Evolutionary conservation across 1,284 basidiomycete species (phyloP).

Genomic region (Neotropicomus parvogracilis): DNA sequence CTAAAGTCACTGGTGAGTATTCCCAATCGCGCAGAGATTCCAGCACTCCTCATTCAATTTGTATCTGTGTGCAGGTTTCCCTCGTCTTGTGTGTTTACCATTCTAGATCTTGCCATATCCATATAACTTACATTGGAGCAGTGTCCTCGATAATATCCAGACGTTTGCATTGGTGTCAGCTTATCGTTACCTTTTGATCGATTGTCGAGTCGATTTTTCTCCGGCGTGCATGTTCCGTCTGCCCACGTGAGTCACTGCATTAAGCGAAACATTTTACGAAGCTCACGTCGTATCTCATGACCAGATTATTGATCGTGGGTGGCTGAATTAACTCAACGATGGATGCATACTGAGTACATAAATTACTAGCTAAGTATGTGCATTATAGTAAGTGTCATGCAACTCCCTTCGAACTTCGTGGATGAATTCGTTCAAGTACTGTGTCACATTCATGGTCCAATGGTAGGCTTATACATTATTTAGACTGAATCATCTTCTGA

Average conservation of each 20-base stretch:
- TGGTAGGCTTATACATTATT: conserved; percentile 2
- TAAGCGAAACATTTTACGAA: neutral
- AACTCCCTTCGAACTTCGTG: neutral
- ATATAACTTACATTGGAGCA: conserved; percentile 9
- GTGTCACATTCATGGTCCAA: conserved; percentile 19
- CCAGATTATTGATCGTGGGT: conserved; percentile 10
- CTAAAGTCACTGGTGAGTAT: conserved; percentile 12
- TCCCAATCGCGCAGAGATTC: neutral
- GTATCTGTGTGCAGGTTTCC: conserved; percentile 7
- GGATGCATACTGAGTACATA: neutral
- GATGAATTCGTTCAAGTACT: conserved; percentile 13
- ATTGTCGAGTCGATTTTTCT: conserved; percentile 2
- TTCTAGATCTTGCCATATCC: neutral
- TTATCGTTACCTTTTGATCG: conserved; percentile 6
- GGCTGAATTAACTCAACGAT: neutral
- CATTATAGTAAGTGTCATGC: conserved; percentile 5
- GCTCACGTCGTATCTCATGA: neutral
- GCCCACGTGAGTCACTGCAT: conserved; percentile 12
- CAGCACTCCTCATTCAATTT: neutral
- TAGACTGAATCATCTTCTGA: conserved; percentile 1
- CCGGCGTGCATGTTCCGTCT: conserved; percentile 1
- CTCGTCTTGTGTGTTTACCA: conserved; percentile 8
- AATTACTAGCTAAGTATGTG: conserved; percentile 1
- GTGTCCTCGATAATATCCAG: conserved; percentile 14
- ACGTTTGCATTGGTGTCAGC: neutral